Percentiles rank a stretch among this genome's conserved stretches.
These are phyloP conservation scores for Fraxinus quadrangulata DNA, from an alignment of 257 asterid species.

Conservation along the genomic window DNA sequence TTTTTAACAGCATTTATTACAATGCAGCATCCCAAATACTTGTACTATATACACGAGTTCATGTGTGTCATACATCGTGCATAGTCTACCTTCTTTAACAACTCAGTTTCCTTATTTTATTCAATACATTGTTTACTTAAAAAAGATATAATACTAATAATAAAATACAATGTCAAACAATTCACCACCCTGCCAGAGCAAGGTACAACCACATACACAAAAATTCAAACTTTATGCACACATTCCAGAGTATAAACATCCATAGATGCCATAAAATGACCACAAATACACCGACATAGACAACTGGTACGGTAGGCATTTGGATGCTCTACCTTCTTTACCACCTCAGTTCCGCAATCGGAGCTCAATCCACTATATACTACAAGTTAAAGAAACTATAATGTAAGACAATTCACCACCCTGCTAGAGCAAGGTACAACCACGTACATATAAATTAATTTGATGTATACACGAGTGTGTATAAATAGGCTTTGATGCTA, in stretches of 20 bases:
- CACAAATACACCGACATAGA: not conserved
- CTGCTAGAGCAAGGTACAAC: not conserved
- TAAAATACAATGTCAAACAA: no score
- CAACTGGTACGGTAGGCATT: not conserved
- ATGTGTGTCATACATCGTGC: not conserved
- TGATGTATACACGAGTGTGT: no score
- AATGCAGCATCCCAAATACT: not conserved
- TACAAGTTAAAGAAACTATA: not conserved
- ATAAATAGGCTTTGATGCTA: no score
- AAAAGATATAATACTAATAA: no score
- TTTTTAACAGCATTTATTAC: not conserved
- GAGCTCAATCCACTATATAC: not conserved
- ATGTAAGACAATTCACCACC: not conserved
- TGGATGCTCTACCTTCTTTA: not conserved
- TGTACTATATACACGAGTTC: not conserved
- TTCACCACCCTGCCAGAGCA: not conserved
- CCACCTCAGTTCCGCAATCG: not conserved
- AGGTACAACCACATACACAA: not conserved
- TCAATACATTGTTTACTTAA: not conserved
- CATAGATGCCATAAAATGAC: not conserved
- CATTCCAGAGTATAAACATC: not conserved
- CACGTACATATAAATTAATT: no score
- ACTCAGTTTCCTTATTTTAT: not conserved
- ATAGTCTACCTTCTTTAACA: not conserved
- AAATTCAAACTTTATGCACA: not conserved